Evolutionary conservation across 768 basidiomycete genomes (phyloP), one percentile per base, ranked within the genome.

Genomic region (Trametes cingulata): DNA sequence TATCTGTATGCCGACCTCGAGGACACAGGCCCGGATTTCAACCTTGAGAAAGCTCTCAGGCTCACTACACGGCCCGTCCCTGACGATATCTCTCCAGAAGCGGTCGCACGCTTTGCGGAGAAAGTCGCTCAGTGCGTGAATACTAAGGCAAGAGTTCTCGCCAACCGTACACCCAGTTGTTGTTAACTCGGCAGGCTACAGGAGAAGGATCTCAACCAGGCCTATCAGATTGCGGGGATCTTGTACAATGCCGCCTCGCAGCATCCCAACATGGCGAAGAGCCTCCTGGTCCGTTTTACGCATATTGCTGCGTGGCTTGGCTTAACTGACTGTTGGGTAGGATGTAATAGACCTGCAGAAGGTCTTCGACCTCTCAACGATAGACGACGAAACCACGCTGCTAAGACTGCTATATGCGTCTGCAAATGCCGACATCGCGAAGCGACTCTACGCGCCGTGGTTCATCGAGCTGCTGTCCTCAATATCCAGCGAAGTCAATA

Each of bases 241-340:
- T 74, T 92, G 41, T 82, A 77, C 52, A 81, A 85, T 58, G 76
- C 83, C 6, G 87, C 88, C 6, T 85, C 86, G 24, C 90, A 92
- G 69, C 79, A 81, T 66, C 83, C 86, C 2, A 69, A 67, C 17
- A 61, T 82, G 58, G 69, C 76, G 7, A 71, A 68, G 39, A 62
- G 69, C 20, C 75, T 84, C 13, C 73, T 90, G 72, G 82, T 85
- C 24, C 65, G 77, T 41, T 78, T 69, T 25, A n/a, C 22, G 40
- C 35, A 37, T 3, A 37, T 13, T 36, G 24, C 10, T 12, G n/a
- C n/a, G n/a, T 27, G 9, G 27, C 14, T 9, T 14, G 1, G 6
- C 33, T 25, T 10, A n/a, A 27, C 19, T 54, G n/a, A 62, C 10
- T 54, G 17, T 62, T 24, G 40, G 6, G 0, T 63, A 91, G 89